Evolutionary conservation across 169 alveolate genomes (phyloP), one percentile per base, ranked within the genome.

Genomic region (Plasmodium knowlesi): DNA sequence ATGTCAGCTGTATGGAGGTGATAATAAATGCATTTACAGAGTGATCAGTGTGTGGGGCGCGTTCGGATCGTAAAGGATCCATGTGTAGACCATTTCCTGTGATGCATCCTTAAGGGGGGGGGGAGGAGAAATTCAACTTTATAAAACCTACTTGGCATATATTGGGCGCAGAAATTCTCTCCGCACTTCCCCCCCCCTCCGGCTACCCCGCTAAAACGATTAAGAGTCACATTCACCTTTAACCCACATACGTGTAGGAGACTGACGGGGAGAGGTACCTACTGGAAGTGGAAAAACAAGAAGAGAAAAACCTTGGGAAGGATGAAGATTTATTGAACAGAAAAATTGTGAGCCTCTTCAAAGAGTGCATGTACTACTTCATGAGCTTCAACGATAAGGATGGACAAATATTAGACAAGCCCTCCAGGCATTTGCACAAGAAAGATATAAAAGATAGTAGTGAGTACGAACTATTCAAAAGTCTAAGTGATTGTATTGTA

Each of bases 351-450:
- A 70, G 37, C 28, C 53, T 89, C 19, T 89, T 89, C 43, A 89
- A 89, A 80, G 94, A 89, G 22, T 39, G 94, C 50, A 89, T 89
- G 94, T 81, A 80, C 37, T 89, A 89, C 72, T 89, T 80, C 46
- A 89, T 89, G 94, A 57, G 94, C 28, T 89, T 89, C 46, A 89
- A 70, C 34, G 94, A 89, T 30, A 89, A 81, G 22, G 94, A 89
- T 61, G 94, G 90, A 0, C 90, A 80, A 61, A 41, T 80, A 6
- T 30, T 57, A 57, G 94, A 89, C 30, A 89, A 79, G 28, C 22
- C 78, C 3, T 32, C 25, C 25, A 89, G 37, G 12, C 41, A 67
- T 79, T 10, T 30, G 5, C n/a, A 81, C 32, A 89, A 80, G 25
- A 79, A 46, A 79, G 94, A 89, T 28, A 89, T 89, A 50, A 89